Evolutionary conservation across 2,329 filamentous ascomycete genomes (phyloP).

Genomic region (Pseudogymnoascus sp.): DNA sequence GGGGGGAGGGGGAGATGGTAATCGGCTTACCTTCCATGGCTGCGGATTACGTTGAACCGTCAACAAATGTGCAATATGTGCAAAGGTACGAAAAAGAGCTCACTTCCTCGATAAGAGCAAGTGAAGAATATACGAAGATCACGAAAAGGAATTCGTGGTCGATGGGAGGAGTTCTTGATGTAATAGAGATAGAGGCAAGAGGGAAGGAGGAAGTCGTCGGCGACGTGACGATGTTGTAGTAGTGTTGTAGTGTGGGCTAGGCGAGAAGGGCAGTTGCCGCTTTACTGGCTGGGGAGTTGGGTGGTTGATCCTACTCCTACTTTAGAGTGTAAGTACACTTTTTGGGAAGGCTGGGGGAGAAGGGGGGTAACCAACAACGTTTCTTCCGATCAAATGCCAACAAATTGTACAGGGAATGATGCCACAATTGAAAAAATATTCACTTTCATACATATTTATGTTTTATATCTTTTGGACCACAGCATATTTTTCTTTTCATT

Average conservation of each 20-base stretch:
- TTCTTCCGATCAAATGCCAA: background rate
- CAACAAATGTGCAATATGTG: constrained; percentile 21
- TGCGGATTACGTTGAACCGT: constrained; percentile 29
- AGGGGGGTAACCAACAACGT: background rate
- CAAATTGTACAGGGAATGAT: constrained; percentile 4
- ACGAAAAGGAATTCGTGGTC: constrained; percentile 26
- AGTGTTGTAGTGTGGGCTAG: constrained; percentile 12
- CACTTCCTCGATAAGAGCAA: constrained; percentile 23
- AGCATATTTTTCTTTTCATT: constrained; percentile 1
- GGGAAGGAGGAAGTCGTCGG: constrained; percentile 15
- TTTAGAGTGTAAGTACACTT: background rate
- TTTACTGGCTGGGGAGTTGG: constrained; percentile 8
- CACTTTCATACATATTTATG: background rate
- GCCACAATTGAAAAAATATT: background rate
- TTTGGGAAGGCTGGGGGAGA: constrained; percentile 2
- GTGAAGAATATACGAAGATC: constrained; percentile 22
- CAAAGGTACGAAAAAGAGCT: constrained; percentile 23
- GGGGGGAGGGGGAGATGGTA: constrained; percentile 12
- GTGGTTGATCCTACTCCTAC: constrained; percentile 2
- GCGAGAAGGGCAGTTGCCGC: constrained; percentile 12
- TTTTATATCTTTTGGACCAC: background rate
- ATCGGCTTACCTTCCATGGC: constrained; percentile 34
- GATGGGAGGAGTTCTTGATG: constrained; percentile 18
- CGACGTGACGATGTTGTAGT: constrained; percentile 12
- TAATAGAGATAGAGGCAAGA: constrained; percentile 11